Evolutionary conservation across 192 early-diverging fungal genomes (phyloP).

Genomic region (Pilobolus umbonatus): DNA sequence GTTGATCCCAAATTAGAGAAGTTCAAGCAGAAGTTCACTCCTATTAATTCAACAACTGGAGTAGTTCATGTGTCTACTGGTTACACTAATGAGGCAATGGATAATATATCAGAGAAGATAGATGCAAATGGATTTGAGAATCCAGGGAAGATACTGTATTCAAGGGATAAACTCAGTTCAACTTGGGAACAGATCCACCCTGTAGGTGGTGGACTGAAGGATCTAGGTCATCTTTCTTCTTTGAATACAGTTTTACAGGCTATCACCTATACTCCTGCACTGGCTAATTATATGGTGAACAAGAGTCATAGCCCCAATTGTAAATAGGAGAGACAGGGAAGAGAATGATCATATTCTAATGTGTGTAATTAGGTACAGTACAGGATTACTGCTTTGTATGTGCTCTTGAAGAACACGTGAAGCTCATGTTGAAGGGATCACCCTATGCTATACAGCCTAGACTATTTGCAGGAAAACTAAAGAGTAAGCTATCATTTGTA

Average conservation of each 20-base stretch:
- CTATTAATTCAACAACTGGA: slow-evolving; percentile 15
- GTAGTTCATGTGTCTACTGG: background rate
- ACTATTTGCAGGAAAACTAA: slow-evolving; percentile 58
- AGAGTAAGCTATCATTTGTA: slow-evolving; percentile 36
- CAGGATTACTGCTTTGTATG: slow-evolving; percentile 75
- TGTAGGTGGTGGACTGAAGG: slow-evolving; percentile 64
- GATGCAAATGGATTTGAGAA: slow-evolving; percentile 61
- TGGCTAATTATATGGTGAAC: slow-evolving; percentile 63
- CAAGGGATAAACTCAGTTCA: slow-evolving; percentile 49
- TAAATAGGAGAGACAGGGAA: slow-evolving; percentile 24
- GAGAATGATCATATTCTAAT: background rate
- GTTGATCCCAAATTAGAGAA: slow-evolving; percentile 27
- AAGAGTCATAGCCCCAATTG: slow-evolving; percentile 61
- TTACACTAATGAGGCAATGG: background rate
- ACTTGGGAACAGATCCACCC: slow-evolving; percentile 57
- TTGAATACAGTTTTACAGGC: slow-evolving; percentile 73
- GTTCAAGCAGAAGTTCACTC: slow-evolving; percentile 29
- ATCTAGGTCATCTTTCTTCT: slow-evolving; percentile 74
- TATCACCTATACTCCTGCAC: slow-evolving; percentile 67
- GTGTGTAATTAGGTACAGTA: slow-evolving; percentile 23
- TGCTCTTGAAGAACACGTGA: slow-evolving; percentile 66
- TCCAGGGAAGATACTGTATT: slow-evolving; percentile 53
- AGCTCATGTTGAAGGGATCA: slow-evolving; percentile 45
- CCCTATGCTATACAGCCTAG: slow-evolving; percentile 24
- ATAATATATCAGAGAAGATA: slow-evolving; percentile 23